A percentile compares a stretch with the other conserved stretches of the same genome.
phyloP scores from a whole-genome alignment of 306 rosid species.

The Dalbergia oliveri region DNA sequence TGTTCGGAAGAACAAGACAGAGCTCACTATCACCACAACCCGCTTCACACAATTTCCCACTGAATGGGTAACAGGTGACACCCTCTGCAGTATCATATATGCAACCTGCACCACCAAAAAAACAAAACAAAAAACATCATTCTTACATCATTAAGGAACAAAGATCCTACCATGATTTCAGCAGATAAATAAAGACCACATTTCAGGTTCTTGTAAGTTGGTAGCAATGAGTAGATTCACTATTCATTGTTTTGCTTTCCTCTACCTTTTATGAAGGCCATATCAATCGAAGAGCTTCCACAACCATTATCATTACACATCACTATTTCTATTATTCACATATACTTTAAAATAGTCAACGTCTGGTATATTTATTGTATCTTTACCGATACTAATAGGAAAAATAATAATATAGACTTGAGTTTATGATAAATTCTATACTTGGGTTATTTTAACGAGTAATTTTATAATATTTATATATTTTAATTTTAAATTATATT shows the following conservation, averaged over 20 bases:
- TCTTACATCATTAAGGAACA: slow-evolving; percentile 5
- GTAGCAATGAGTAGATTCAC: slow-evolving; percentile 16
- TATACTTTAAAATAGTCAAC: no score
- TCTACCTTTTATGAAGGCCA: background rate
- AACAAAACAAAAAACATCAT: slow-evolving; percentile 23
- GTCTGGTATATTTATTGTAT: no score
- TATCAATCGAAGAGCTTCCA: slow-evolving; percentile 2
- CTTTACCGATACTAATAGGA: no score
- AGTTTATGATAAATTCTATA: no score
- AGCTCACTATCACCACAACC: slow-evolving; percentile 93
- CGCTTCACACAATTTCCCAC: slow-evolving; percentile 95
- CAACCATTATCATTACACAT: background rate
- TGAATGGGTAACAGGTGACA: slow-evolving; percentile 96
- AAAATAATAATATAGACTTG: no score
- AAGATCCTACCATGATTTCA: background rate
- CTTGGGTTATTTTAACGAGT: no score
- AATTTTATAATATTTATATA: no score
- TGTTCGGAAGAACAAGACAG: slow-evolving; percentile 91
- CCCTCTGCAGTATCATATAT: slow-evolving; percentile 92
- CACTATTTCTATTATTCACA: no score
- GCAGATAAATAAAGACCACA: background rate
- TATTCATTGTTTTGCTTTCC: background rate
- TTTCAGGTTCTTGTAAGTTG: background rate
- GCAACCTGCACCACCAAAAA: slow-evolving; percentile 72
- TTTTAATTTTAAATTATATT: no score